phyloP scores from a whole-genome alignment of 2,329 filamentous ascomycete genomes.

The Domatiomyces globalis region DNA sequence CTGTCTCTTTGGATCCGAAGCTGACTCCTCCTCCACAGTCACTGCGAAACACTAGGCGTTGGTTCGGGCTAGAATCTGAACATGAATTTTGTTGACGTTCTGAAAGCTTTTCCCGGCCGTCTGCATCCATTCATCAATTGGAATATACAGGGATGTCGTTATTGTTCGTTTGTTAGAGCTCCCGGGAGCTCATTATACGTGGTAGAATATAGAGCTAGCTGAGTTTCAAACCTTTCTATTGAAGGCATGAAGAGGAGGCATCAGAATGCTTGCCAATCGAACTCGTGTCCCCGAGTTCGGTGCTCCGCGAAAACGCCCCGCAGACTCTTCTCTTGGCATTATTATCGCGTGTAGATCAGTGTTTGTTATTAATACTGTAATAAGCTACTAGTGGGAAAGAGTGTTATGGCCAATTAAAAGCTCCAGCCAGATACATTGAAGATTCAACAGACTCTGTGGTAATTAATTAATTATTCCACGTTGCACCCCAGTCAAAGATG shows the following conservation, averaged over 20 bases:
- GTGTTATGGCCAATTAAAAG: too few species aligned
- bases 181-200: background rate
- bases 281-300: too few species aligned
- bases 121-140: background rate
- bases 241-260: background rate
- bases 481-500: too few species aligned
- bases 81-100: background rate
- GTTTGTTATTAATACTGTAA: too few species aligned
- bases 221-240: background rate
- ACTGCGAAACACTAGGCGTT: conserved; percentile 47
- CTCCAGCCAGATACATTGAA: too few species aligned
- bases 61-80: background rate
- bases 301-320: too few species aligned
- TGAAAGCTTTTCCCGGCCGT: background rate
- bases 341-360: too few species aligned
- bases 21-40: conserved; percentile 25
- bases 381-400: too few species aligned
- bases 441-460: too few species aligned
- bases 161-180: background rate
- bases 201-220: background rate
- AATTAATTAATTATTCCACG: too few species aligned
- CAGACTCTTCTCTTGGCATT: too few species aligned
- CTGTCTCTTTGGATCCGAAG: background rate
- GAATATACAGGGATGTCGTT: background rate
- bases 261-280: background rate